These are phyloP conservation scores for Excoecaria agallocha DNA, from an alignment of 345 rosid species.

Conservation along the genomic window DNA sequence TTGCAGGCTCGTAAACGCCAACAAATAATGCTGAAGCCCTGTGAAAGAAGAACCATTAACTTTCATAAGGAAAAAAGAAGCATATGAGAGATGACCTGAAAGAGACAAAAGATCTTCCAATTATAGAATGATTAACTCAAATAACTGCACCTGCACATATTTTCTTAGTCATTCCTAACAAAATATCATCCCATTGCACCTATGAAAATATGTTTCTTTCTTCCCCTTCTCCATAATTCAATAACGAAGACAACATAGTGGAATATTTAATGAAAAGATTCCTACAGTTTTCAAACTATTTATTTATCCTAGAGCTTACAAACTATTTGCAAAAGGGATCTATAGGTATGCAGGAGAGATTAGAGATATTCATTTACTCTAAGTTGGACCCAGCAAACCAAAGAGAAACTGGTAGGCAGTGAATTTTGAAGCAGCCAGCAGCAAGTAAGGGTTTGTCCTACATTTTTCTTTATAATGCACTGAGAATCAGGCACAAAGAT, in stretches of 20 bases:
- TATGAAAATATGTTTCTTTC: neutral
- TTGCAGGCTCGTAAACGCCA: conserved; percentile 92
- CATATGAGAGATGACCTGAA: neutral
- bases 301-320: no score
- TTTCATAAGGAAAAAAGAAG: neutral
- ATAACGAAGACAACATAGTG: neutral
- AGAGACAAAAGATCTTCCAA: neutral
- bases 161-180: neutral
- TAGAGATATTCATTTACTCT: neutral
- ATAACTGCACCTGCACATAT: neutral
- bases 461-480: neutral
- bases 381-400: neutral
- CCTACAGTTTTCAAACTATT: no score
- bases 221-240: conserved; percentile 1
- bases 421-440: neutral
- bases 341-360: neutral
- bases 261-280: neutral
- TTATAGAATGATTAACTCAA: neutral
- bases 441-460: neutral
- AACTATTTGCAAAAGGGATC: neutral
- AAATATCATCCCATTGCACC: neutral
- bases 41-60: conserved; percentile 20
- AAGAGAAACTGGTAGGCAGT: neutral
- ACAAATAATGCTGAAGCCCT: conserved; percentile 96
- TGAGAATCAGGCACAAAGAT: neutral